phyloP scores from a whole-genome alignment of 2,329 filamentous ascomycete species.

The Calycina herbarum region DNA sequence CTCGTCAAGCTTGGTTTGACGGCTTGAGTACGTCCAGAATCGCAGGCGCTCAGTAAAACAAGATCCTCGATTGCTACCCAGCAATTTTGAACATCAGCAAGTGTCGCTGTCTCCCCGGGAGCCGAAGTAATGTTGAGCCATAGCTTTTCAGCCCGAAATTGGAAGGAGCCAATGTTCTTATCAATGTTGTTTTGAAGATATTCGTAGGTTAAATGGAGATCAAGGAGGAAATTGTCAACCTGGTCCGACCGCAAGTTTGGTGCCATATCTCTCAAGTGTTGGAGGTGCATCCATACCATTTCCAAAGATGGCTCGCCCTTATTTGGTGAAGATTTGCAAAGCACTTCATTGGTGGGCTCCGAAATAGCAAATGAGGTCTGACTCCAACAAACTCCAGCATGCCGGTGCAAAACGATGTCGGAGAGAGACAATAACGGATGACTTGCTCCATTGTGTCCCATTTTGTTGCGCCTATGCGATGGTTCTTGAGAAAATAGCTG shows the following conservation, averaged over 20 bases:
- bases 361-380: slow-evolving; percentile 26
- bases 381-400: slow-evolving; percentile 30
- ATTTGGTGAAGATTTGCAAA: slow-evolving; percentile 7
- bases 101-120: neutral
- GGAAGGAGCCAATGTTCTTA: slow-evolving; percentile 15
- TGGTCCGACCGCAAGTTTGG: slow-evolving; percentile 13
- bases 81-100: slow-evolving; percentile 22
- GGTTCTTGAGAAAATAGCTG: slow-evolving; percentile 19
- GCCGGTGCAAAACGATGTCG: slow-evolving; percentile 20
- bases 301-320: slow-evolving; percentile 16
- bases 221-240: slow-evolving; percentile 20
- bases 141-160: slow-evolving; percentile 10
- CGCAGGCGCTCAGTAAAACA: slow-evolving; percentile 29
- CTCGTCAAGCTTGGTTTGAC: slow-evolving; percentile 25
- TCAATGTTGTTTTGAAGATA: slow-evolving; percentile 26
- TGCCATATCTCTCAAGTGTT: slow-evolving; percentile 23
- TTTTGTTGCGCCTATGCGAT: slow-evolving; percentile 19
- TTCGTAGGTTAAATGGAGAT: slow-evolving; percentile 27
- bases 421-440: slow-evolving; percentile 19
- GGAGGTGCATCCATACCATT: slow-evolving; percentile 28
- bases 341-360: slow-evolving; percentile 21
- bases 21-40: slow-evolving; percentile 28
- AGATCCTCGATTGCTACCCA: slow-evolving; percentile 28
- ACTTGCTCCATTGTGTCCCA: slow-evolving; percentile 19
- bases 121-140: slow-evolving; percentile 28